phyloP scores from a whole-genome alignment of 1,139 yeast species.

The Hyphopichia buzzinii region DNA sequence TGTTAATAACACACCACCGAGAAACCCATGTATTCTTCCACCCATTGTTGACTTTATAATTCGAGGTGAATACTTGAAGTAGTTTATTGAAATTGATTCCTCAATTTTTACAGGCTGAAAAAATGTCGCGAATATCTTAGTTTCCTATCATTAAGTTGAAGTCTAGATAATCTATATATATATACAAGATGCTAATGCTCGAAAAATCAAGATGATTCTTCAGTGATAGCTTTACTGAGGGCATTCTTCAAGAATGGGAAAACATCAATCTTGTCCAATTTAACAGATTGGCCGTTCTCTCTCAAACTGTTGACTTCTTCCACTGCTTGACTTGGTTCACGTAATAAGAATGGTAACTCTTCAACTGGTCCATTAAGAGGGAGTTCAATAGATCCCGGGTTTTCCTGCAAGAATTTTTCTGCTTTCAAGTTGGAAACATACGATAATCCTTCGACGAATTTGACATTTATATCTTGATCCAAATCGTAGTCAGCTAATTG shows the following conservation, averaged over 20 bases:
- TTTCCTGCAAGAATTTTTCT: constrained; percentile 23
- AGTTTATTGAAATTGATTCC: background rate
- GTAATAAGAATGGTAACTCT: constrained; percentile 43
- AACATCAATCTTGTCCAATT: constrained; percentile 41
- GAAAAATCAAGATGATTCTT: no score
- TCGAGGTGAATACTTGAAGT: background rate
- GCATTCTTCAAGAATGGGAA: constrained; percentile 41
- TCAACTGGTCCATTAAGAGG: constrained; percentile 44
- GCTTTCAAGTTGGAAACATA: constrained; percentile 67
- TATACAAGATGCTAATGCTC: no score
- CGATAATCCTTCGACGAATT: constrained; percentile 65
- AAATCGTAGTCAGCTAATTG: constrained; percentile 40
- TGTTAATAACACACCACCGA: constrained; percentile 66
- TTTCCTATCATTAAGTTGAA: background rate
- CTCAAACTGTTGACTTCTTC: constrained; percentile 47
- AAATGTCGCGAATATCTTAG: constrained; percentile 4
- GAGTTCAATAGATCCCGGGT: constrained; percentile 19
- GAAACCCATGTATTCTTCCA: constrained; percentile 69
- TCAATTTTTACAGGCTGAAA: background rate
- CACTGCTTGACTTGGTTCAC: constrained; percentile 52
- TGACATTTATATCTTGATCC: constrained; percentile 50
- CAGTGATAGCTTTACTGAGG: constrained; percentile 19
- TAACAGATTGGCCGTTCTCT: constrained; percentile 24
- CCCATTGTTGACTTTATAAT: constrained; percentile 33
- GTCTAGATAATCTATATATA: background rate